Percentiles rank a stretch among this genome's conserved stretches.
Conservation (phyloP, 768 basidiomycete species). For the Candolleomyces eurysporus region DNA sequence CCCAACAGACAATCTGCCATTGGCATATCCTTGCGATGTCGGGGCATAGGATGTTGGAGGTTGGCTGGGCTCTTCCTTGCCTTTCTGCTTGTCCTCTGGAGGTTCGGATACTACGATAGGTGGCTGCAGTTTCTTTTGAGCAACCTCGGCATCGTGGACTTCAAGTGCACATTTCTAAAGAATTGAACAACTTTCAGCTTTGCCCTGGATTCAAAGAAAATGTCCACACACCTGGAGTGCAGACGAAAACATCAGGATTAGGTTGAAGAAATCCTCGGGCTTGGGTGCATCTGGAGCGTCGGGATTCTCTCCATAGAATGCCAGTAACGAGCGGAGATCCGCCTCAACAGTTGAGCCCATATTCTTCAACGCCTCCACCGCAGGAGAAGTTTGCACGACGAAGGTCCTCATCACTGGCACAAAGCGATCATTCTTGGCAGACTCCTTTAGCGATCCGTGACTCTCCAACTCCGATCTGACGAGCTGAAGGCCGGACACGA, state of each 20-base stretch:
- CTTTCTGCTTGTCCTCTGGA: constrained; percentile 32
- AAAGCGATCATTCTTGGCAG: constrained; percentile 57
- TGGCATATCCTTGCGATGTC: constrained; percentile 38
- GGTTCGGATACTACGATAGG: constrained; percentile 20
- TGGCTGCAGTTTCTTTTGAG: constrained; percentile 21
- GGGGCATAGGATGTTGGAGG: constrained; percentile 27
- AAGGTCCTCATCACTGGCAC: constrained; percentile 74
- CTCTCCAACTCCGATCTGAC: constrained; percentile 55
- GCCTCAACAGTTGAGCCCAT: constrained; percentile 55
- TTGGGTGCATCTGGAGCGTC: constrained; percentile 62
- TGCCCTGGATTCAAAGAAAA: background rate
- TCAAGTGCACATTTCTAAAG: constrained; percentile 70
- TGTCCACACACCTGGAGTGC: constrained; percentile 55
- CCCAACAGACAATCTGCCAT: constrained; percentile 55
- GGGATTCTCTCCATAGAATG: constrained; percentile 78
- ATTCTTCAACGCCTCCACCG: constrained; percentile 63
- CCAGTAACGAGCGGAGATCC: constrained; percentile 59
- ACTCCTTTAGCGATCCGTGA: constrained; percentile 29
- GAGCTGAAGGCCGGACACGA: constrained; percentile 55
- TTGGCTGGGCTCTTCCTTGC: constrained; percentile 20
- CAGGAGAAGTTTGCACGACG: constrained; percentile 42
- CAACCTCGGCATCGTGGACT: constrained; percentile 51
- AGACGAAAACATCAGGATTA: constrained; percentile 72
- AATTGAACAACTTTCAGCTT: background rate
- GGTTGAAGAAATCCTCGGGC: constrained; percentile 80